Conservation (phyloP, 129 eudicot species). For the Glebionis coronaria region DNA sequence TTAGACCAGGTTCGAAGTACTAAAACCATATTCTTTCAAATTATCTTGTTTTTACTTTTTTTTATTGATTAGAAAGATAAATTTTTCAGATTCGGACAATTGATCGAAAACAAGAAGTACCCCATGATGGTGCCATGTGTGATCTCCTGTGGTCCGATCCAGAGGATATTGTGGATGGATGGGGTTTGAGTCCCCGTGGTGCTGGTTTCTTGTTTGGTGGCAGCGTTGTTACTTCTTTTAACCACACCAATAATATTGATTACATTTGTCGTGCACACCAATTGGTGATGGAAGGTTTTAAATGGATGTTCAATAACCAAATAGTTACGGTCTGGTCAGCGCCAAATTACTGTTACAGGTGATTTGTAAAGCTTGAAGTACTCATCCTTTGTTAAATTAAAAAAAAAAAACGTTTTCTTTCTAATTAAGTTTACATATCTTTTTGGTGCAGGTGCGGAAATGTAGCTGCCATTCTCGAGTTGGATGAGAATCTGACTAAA, state of each 20-base stretch:
- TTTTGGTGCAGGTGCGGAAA: slow-evolving; percentile 83
- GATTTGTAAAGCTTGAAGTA: neutral
- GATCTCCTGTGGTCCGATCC: slow-evolving; percentile 99
- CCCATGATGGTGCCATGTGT: slow-evolving; percentile 99
- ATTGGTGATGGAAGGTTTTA: slow-evolving; percentile 95
- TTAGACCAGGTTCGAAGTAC: slow-evolving; percentile 72
- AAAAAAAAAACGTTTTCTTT: neutral
- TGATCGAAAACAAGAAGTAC: slow-evolving; percentile 98
- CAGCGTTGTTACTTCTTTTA: slow-evolving; percentile 75
- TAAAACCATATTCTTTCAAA: neutral
- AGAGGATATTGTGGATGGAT: slow-evolving; percentile 90
- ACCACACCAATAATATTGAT: slow-evolving; percentile 84
- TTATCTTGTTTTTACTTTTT: slow-evolving; percentile 1
- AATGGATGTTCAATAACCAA: slow-evolving; percentile 97
- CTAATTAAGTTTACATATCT: neutral
- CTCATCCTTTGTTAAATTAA: neutral
- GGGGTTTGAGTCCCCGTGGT: slow-evolving; percentile 99
- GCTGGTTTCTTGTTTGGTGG: slow-evolving; percentile 98
- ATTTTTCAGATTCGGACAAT: slow-evolving; percentile 76
- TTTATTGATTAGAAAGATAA: slow-evolving; percentile 2
- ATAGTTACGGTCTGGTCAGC: slow-evolving; percentile 99
- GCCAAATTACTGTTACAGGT: slow-evolving; percentile 98
- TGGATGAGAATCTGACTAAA: slow-evolving; percentile 86
- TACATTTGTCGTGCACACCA: slow-evolving; percentile 98
- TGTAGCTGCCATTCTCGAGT: slow-evolving; percentile 96